Base-by-base conservation (phyloP, 2,329 filamentous ascomycete genomes). In the Exophiala bonariae region DNA sequence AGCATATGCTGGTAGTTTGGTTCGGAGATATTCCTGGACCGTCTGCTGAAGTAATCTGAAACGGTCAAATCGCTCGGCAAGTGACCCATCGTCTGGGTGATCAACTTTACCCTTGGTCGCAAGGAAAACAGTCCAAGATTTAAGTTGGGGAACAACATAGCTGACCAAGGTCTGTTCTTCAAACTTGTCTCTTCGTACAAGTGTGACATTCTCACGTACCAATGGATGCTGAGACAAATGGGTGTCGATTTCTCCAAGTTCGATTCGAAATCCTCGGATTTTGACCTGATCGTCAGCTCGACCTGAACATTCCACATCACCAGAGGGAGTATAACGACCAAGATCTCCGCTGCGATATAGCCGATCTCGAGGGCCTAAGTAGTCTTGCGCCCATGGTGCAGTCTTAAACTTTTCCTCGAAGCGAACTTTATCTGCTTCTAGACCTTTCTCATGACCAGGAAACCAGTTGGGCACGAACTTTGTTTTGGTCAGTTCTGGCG, bases 191-290 rank as follows among this genome's bases (percentile, higher is more conserved):
- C 89, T 82, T 66, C 89, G 81, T 3, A 97, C 82, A 2, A 97
- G 72, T 0, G 92, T 97, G 57, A 89, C 84, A 67, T 87, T 89
- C 57, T 97, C 92, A 32, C 89, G 79, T 18, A 97, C 80, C 18
- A 95, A 70, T 1, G 81, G 82, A 68, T 88, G 81, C 35, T 83
- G 79, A 44, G 82, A 86, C 37, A 96, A 72, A 65, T 95, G 85
- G 33, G 78, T 86, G 66, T 97, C 91, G 57, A 97, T 96, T 58
- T 97, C 93, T 54, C 86, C 86, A 36, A 97, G 82, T 70, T 99
- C 93, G 58, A 99, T 95, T 52, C 92, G 80, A 77, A 96, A 97
- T 1, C 92, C 92, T 50, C 93, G 86, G 56, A 97, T 92, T 75
- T 97, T 99, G 72, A 96, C 88, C 65, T 97, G 92, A 57, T 86